Conservation (phyloP, 2,329 filamentous ascomycete species). For the Didymella sp. region DNA sequence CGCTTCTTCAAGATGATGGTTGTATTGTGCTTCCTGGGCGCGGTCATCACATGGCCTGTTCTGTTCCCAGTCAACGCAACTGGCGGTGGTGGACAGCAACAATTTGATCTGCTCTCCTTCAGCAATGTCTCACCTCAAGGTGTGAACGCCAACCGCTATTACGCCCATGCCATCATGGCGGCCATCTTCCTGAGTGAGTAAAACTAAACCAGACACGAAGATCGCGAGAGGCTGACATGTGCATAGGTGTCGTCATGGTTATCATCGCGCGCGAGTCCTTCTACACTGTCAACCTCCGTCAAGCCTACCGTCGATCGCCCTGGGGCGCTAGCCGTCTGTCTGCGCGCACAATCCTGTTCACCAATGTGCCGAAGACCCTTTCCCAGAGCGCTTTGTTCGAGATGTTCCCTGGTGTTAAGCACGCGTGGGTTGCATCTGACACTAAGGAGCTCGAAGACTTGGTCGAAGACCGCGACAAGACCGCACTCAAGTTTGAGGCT, state of each 20-base stretch:
- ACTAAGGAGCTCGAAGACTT: conserved; percentile 54
- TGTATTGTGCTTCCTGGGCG: conserved; percentile 52
- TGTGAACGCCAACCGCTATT: conserved; percentile 49
- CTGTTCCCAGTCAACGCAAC: conserved; percentile 57
- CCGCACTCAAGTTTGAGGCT: conserved; percentile 53
- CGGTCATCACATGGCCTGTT: conserved; percentile 55
- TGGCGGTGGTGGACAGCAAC: conserved; percentile 46
- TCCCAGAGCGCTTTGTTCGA: conserved; percentile 50
- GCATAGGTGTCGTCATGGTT: conserved; percentile 49
- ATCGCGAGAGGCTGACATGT: conserved; percentile 5
- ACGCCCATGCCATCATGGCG: conserved; percentile 54
- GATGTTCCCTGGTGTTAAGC: conserved; percentile 51
- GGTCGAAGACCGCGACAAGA: conserved; percentile 54
- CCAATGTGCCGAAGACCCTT: conserved; percentile 54
- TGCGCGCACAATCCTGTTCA: conserved; percentile 57
- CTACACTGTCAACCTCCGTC: conserved; percentile 57
- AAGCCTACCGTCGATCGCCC: conserved; percentile 56
- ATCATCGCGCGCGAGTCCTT: conserved; percentile 57
- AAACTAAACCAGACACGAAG: too few relatives aligned
- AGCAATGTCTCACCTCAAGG: conserved; percentile 46
- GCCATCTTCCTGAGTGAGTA: conserved; percentile 51
- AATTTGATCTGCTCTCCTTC: conserved; percentile 51
- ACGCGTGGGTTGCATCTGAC: conserved; percentile 57
- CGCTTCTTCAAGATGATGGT: conserved; percentile 57
- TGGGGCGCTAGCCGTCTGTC: conserved; percentile 55